A percentile compares a stretch with the other conserved stretches of the same genome.
Evolutionary conservation across 2,329 filamentous ascomycete species (phyloP).

Genomic region (Colletotrichum sojae): DNA sequence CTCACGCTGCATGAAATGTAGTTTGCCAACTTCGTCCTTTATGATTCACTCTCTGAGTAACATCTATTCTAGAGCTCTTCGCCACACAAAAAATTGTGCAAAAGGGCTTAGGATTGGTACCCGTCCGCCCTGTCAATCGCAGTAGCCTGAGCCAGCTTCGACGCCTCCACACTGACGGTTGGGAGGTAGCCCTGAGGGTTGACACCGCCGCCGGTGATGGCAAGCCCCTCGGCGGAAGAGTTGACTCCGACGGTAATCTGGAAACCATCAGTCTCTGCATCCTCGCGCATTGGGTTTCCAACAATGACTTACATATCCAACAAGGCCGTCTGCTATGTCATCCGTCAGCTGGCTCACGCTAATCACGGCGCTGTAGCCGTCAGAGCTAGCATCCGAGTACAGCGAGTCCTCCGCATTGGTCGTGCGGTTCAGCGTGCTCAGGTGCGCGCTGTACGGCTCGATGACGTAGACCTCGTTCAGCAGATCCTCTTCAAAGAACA

Average conservation of each 20-base stretch:
- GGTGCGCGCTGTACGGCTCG: slow-evolving; percentile 17
- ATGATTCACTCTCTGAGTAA: not conserved
- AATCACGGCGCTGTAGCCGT: slow-evolving; percentile 63
- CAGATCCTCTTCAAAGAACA: slow-evolving; percentile 23
- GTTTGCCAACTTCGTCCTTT: not conserved
- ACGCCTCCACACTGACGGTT: slow-evolving; percentile 17
- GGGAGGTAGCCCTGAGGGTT: slow-evolving; percentile 22
- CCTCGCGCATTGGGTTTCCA: accelerated
- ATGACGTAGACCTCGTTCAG: slow-evolving; percentile 14
- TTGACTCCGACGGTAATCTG: slow-evolving; percentile 59
- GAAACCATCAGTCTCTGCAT: not conserved
- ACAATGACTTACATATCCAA: slow-evolving; percentile 53
- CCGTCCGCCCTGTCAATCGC: slow-evolving; percentile 15
- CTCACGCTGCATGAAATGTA: too few species aligned
- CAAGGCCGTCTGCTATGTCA: slow-evolving; percentile 58
- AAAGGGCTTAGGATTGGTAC: slow-evolving; percentile 1
- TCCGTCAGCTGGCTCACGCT: slow-evolving; percentile 67
- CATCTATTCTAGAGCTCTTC: not conserved
- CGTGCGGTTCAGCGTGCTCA: slow-evolving; percentile 19
- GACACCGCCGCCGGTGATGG: slow-evolving; percentile 5
- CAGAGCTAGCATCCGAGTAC: slow-evolving; percentile 55
- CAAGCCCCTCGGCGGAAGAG: slow-evolving; percentile 9
- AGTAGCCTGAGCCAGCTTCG: slow-evolving; percentile 19
- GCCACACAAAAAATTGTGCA: too few species aligned
- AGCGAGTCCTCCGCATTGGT: slow-evolving; percentile 52